Conservation (phyloP, 345 rosid species). For the Kandelia obovata region DNA sequence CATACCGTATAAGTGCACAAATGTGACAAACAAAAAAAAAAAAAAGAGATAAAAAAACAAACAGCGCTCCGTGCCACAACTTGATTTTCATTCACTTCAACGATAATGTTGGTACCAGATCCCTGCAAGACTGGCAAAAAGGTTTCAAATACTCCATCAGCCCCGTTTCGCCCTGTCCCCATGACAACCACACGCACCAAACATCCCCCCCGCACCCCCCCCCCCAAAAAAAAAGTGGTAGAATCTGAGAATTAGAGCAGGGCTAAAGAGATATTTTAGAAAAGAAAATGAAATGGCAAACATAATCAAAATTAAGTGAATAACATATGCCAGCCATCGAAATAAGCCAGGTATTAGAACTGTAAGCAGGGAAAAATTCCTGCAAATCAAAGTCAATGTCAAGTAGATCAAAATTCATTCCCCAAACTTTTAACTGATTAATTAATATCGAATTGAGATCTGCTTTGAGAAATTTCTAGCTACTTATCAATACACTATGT, state of each 20-base stretch:
- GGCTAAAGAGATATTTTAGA: constrained; percentile 11
- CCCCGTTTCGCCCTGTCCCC: constrained; percentile 61
- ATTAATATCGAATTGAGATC: not conserved
- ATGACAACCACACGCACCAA: not conserved
- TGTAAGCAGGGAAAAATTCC: constrained; percentile 74
- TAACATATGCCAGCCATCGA: constrained; percentile 75
- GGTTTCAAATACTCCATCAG: constrained; percentile 95
- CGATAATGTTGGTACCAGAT: constrained; percentile 77
- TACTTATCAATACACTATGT: too few species aligned
- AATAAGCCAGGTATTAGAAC: constrained; percentile 84
- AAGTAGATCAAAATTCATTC: constrained; percentile 11
- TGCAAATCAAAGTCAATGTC: constrained; percentile 29
- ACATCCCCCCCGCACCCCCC: too few species aligned
- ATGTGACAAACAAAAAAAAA: too few species aligned
- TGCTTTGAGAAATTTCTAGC: not conserved
- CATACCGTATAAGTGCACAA: too few species aligned
- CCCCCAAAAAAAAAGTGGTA: constrained; percentile 1
- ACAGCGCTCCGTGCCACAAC: constrained; percentile 34
- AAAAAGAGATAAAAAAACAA: not conserved
- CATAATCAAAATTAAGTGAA: constrained; percentile 5
- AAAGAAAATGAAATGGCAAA: constrained; percentile 8
- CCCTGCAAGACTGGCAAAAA: constrained; percentile 93
- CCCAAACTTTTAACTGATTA: constrained; percentile 5
- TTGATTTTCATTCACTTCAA: constrained; percentile 90
- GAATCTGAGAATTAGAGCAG: constrained; percentile 3